These are phyloP conservation scores for Lecanosticta acicola DNA, from an alignment of 2,329 filamentous ascomycete species.

Conservation along the genomic window DNA sequence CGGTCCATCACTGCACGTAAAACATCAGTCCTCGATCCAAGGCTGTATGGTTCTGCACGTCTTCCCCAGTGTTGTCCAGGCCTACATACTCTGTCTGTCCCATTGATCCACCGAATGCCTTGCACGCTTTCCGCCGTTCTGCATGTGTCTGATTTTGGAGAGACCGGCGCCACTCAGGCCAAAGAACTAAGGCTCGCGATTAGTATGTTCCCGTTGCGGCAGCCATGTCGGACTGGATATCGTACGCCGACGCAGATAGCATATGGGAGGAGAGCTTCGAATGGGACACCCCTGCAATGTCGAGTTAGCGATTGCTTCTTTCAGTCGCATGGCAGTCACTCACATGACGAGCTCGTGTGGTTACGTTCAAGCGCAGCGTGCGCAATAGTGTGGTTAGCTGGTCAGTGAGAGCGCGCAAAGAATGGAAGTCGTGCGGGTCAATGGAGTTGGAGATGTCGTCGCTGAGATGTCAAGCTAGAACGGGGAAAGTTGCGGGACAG, in stretches of 20 bases:
- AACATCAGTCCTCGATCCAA: constrained; percentile 1
- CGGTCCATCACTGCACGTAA: constrained; percentile 64
- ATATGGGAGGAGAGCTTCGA: constrained; percentile 60
- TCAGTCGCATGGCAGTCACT: background rate
- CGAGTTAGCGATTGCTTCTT: background rate
- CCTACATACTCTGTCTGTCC: constrained; percentile 52
- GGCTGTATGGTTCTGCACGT: background rate
- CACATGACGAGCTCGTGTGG: constrained; percentile 5
- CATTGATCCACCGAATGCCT: constrained; percentile 57
- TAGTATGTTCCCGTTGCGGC: constrained; percentile 5
- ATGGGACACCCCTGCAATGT: constrained; percentile 56
- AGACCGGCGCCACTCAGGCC: constrained; percentile 54
- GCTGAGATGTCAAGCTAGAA: background rate
- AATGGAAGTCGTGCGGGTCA: background rate
- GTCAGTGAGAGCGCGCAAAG: background rate
- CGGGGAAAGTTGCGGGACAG: background rate
- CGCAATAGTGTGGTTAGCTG: background rate
- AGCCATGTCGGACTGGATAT: background rate
- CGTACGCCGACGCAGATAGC: constrained; percentile 56
- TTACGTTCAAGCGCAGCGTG: constrained; percentile 3
- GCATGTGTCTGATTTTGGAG: constrained; percentile 52
- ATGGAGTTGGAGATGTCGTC: background rate
- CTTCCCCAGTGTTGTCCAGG: background rate
- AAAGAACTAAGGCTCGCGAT: constrained; percentile 50
- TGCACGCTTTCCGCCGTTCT: constrained; percentile 58